Conservation (phyloP, 352 stramenopile genomes). For the Phytophthora pisi region DNA sequence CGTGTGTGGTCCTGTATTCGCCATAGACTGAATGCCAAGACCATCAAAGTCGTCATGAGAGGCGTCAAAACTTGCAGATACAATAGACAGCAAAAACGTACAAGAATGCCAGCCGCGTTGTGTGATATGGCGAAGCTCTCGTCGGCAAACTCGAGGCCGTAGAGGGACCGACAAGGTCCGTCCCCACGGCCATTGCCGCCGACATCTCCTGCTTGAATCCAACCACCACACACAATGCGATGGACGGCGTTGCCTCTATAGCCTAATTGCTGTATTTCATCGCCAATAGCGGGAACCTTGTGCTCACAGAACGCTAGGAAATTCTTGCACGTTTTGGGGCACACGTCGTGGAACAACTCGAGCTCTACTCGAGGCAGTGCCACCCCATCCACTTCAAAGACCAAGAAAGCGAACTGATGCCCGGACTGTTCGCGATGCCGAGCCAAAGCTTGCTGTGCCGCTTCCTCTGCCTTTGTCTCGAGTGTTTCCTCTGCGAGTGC, state of each 20-base stretch:
- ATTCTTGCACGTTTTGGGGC: constrained; percentile 74
- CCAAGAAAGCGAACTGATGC: constrained; percentile 62
- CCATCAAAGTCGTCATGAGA: constrained; percentile 6
- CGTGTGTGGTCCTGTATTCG: constrained; percentile 94
- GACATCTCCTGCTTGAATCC: constrained; percentile 81
- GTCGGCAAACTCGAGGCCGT: constrained; percentile 67
- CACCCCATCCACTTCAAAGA: constrained; percentile 68
- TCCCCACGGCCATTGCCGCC: constrained; percentile 48
- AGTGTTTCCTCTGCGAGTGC: constrained; percentile 54
- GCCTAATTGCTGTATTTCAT: constrained; percentile 44
- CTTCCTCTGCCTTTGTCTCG: constrained; percentile 51
- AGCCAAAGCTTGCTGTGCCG: constrained; percentile 48
- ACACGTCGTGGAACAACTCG: constrained; percentile 68
- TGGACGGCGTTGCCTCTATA: constrained; percentile 70
- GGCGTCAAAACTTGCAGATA: not conserved
- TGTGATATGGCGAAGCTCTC: constrained; percentile 78
- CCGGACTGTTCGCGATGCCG: constrained; percentile 52
- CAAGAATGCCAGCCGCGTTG: constrained; percentile 64
- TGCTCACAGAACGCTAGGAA: constrained; percentile 74
- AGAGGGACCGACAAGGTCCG: constrained; percentile 59
- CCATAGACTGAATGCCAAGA: constrained; percentile 88
- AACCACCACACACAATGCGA: constrained; percentile 64
- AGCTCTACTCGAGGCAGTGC: constrained; percentile 68
- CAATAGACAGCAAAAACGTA: constrained; percentile 26
- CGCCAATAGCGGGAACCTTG: constrained; percentile 48